Evolutionary conservation across 352 stramenopile genomes (phyloP), one percentile per base, ranked within the genome.

Genomic region (Ophiocytium majus): DNA sequence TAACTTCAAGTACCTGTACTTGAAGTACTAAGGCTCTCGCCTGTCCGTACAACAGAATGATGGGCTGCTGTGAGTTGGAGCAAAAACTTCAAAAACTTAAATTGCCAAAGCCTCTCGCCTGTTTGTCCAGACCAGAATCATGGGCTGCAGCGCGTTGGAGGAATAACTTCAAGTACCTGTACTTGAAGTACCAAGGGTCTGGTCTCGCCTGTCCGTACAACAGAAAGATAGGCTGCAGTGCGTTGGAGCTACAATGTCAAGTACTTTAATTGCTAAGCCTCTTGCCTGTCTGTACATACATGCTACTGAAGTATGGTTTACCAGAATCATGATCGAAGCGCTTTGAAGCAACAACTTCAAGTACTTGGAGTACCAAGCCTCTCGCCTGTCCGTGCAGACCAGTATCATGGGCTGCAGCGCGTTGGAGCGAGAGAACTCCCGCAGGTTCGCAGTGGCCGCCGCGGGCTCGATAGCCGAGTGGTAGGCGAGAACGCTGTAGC

Each of bases 81-180:
- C n/a, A n/a, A n/a, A n/a, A n/a, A n/a, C n/a, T n/a, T n/a, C n/a
- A n/a, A n/a, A n/a, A n/a, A n/a, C n/a, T n/a, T n/a, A n/a, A n/a
- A n/a, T n/a, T n/a, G n/a, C n/a, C n/a, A n/a, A n/a, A n/a, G n/a
- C n/a, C n/a, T 14, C 81, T 81, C 43, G 81, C 85, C 79, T 90
- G 89, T 95, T 92, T 9, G 92, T 95, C 86, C 90, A 93, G 33
- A 93, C 88, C 32, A 94, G 86, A 23, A 93, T 86, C 37, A 89
- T 80, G 33, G 92, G 90, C 1, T 82, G 79, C 9, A 80, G 81
- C 80, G 86, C 66, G 33, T 86, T 83, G 28, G 86, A 83, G 50
- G 50, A 57, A 5, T 57, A 14, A 14, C 43, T 57, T 57, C 43
- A 57, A 57, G 43, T 57, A 57, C 43, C 14, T 57, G 5, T 14